Percentiles rank a stretch among this genome's conserved stretches.
Evolutionary conservation across 2,329 filamentous ascomycete genomes (phyloP).

Genomic region (Aspergillus aculeatinus): DNA sequence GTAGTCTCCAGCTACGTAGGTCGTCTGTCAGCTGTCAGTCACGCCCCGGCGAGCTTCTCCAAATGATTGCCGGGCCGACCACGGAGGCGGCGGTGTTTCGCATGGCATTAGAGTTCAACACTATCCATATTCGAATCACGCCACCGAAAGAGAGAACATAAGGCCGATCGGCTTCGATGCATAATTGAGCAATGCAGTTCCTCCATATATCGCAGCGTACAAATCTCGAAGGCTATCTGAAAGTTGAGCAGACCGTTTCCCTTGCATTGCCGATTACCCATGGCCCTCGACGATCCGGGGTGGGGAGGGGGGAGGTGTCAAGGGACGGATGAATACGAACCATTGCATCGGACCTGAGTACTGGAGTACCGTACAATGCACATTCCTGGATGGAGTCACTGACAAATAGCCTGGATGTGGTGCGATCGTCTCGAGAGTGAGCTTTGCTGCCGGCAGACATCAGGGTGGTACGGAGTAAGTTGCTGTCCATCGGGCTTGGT

Average conservation of each 20-base stretch:
- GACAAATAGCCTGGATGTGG: background rate
- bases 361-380: no score
- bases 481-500: background rate
- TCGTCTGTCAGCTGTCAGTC: background rate
- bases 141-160: background rate
- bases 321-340: background rate
- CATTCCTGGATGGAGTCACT: background rate
- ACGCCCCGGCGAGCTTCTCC: no score
- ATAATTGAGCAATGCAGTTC: background rate
- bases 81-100: background rate
- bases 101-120: background rate
- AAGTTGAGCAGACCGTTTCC: background rate
- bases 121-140: background rate
- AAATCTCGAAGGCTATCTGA: background rate
- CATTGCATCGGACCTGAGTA: background rate
- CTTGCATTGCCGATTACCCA: conserved; percentile 6
- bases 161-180: background rate
- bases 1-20: no score
- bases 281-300: background rate
- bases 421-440: background rate
- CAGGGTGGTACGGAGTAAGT: background rate
- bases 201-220: background rate
- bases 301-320: background rate
- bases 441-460: background rate
- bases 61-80: background rate